Conservation (phyloP, 2,329 filamentous ascomycete genomes). For the Phyllosticta paracitricarpa region DNA sequence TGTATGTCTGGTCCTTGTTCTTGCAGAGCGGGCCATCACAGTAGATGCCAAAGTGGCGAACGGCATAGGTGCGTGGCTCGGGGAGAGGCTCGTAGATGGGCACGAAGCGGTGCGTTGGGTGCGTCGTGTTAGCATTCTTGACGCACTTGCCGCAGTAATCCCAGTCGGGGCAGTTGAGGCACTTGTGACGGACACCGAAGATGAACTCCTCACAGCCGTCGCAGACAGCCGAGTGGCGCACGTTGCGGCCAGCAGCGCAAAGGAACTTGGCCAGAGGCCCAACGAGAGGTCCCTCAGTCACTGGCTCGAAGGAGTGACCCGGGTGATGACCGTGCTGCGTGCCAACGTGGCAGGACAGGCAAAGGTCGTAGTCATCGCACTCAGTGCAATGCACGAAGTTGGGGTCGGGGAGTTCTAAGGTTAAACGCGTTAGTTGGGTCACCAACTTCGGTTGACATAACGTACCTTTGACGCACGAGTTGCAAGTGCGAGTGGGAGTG, state of each 20-base stretch:
- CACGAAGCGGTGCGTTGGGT: conserved; percentile 80
- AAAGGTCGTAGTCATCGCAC: conserved; percentile 90
- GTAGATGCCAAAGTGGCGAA: conserved; percentile 73
- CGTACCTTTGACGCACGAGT: conserved; percentile 55
- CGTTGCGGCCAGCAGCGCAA: conserved; percentile 69
- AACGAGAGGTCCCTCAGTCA: conserved; percentile 48
- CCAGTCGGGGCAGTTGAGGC: conserved; percentile 92
- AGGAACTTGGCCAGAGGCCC: conserved; percentile 53
- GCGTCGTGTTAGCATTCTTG: conserved; percentile 54
- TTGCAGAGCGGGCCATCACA: conserved; percentile 89
- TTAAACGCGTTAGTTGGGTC: background rate
- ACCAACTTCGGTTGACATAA: background rate
- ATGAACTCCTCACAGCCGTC: conserved; percentile 90
- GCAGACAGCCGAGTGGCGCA: conserved; percentile 78
- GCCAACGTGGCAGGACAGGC: conserved; percentile 66
- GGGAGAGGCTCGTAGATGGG: conserved; percentile 68
- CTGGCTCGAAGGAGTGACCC: conserved; percentile 67
- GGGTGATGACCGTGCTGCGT: conserved; percentile 86
- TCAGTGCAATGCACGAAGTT: conserved; percentile 76
- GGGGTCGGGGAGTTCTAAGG: conserved; percentile 57
- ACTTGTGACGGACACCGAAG: conserved; percentile 87
- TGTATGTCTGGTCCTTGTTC: conserved; percentile 48
- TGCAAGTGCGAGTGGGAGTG: conserved; percentile 56
- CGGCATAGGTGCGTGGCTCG: conserved; percentile 35
- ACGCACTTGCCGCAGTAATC: conserved; percentile 82